Evolutionary conservation across 805 yeast genomes (phyloP).

Genomic region (Candida maltosa): DNA sequence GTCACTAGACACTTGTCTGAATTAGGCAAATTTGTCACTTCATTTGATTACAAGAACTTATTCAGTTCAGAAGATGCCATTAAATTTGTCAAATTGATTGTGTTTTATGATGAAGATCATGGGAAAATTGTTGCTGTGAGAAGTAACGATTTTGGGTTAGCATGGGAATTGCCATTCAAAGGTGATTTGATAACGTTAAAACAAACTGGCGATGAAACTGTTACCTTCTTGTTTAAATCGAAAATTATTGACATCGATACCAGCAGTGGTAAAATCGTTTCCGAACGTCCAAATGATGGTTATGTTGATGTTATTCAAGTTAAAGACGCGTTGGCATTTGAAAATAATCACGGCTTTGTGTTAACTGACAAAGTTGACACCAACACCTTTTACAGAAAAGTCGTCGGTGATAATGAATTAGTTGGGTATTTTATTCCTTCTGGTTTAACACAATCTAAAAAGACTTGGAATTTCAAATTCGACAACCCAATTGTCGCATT

Average conservation of each 20-base stretch:
- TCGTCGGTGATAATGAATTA: constrained; percentile 9
- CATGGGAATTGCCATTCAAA: constrained; percentile 31
- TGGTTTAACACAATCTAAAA: constrained; percentile 8
- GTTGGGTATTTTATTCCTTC: constrained; percentile 18
- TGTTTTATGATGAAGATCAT: constrained; percentile 20
- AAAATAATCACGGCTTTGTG: not conserved
- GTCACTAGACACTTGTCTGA: constrained; percentile 29
- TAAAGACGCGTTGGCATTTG: constrained; percentile 1
- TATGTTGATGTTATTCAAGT: constrained; percentile 4
- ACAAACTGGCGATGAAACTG: constrained; percentile 9
- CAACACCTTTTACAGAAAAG: constrained; percentile 4
- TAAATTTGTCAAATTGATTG: constrained; percentile 30
- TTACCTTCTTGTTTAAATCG: constrained; percentile 9
- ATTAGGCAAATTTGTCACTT: constrained; percentile 23
- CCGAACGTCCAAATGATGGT: constrained; percentile 2
- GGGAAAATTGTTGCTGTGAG: constrained; percentile 40
- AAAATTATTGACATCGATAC: constrained; percentile 11
- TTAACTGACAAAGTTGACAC: not conserved
- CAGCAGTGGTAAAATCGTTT: constrained; percentile 9
- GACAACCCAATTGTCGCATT: constrained; percentile 11
- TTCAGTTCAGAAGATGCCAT: constrained; percentile 12
- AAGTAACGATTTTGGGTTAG: constrained; percentile 32
- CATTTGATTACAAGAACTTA: constrained; percentile 6
- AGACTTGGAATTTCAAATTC: constrained; percentile 29
- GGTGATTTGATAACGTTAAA: constrained; percentile 9